Conservation (phyloP, 306 rosid genomes). For the Inga oerstediana region DNA sequence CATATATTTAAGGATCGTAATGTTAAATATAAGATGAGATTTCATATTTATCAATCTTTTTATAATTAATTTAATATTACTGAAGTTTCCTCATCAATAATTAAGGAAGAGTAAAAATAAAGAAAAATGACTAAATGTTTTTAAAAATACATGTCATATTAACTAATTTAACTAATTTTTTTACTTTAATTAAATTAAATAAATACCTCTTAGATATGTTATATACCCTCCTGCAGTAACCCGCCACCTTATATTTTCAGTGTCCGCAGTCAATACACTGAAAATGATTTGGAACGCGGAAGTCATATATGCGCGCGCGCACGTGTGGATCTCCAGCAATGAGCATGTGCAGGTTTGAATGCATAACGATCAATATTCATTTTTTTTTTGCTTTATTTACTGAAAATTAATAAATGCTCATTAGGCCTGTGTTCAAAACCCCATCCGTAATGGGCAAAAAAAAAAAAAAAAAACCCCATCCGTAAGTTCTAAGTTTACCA, state of each 20-base stretch:
- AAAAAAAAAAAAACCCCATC: background rate
- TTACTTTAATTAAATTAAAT: too few species aligned
- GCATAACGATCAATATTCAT: background rate
- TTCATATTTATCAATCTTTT: too few species aligned
- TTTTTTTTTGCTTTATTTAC: background rate
- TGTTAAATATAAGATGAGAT: too few species aligned
- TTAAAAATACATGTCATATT: too few species aligned
- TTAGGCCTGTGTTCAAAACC: background rate
- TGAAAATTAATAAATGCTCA: background rate
- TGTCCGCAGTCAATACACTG: background rate
- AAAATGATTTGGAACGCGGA: background rate
- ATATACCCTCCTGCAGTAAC: background rate
- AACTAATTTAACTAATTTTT: too few species aligned
- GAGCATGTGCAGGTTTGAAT: background rate
- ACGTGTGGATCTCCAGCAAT: background rate
- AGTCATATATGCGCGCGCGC: background rate
- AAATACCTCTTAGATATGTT: too few species aligned
- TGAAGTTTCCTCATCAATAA: too few species aligned
- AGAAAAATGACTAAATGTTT: too few species aligned
- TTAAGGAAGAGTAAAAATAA: too few species aligned
- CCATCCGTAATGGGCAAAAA: background rate
- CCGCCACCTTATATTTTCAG: background rate
- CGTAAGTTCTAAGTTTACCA: background rate
- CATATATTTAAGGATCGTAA: too few species aligned
- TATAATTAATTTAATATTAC: too few species aligned